These are phyloP conservation scores for Podospora appendiculata DNA, from an alignment of 495 filamentous ascomycete genomes.

Conservation along the genomic window DNA sequence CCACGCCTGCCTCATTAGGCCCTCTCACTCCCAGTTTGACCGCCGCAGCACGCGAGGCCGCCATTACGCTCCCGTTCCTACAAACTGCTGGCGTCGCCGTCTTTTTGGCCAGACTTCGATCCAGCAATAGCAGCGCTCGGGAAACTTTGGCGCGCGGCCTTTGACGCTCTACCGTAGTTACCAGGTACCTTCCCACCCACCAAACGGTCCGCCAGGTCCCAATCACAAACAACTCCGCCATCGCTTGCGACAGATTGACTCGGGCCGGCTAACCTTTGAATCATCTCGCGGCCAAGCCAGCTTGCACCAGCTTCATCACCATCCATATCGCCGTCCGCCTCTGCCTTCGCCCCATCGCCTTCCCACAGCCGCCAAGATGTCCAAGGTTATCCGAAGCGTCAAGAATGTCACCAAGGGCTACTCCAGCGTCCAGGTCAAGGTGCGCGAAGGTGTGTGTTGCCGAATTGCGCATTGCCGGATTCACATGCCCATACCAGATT, in stretches of 20 bases:
- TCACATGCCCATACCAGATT: constrained; percentile 10
- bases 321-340: no score
- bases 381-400: constrained; percentile 93
- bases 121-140: not conserved
- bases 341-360: not conserved
- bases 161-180: not conserved
- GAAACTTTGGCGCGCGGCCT: constrained; percentile 2
- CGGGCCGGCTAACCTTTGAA: no score
- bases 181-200: not conserved
- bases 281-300: no score
- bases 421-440: constrained; percentile 93
- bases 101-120: not conserved
- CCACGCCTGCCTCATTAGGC: not conserved
- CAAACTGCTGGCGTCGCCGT: not conserved
- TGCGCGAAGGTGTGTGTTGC: constrained; percentile 82
- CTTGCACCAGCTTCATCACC: not conserved
- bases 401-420: constrained; percentile 99
- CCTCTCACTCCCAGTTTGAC: not conserved
- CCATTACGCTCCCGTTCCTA: not conserved
- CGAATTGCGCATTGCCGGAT: not conserved
- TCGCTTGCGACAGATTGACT: no score
- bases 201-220: no score
- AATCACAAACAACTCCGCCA: not conserved
- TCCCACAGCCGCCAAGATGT: constrained; percentile 56
- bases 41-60: not conserved